Conservation (phyloP, 176 grass and related monocot species). For the Alloteropsis semialata region DNA sequence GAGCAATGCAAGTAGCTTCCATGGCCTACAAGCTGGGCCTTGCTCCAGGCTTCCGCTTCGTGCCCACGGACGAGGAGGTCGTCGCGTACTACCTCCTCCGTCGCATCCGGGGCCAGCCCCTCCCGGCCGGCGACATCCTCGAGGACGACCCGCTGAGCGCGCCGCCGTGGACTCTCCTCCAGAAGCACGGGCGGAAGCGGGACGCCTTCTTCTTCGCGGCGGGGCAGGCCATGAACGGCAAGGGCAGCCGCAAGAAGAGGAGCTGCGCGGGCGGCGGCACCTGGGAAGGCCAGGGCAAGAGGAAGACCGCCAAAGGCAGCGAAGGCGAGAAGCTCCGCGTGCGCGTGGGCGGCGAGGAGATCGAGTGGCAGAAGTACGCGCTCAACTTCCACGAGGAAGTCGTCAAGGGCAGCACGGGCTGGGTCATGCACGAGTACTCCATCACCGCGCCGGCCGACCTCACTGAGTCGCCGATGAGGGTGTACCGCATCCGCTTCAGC, state of each 20-base stretch:
- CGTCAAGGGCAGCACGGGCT: not conserved
- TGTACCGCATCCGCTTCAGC: slow-evolving; percentile 2
- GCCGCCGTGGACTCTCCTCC: not conserved
- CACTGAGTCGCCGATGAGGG: not conserved
- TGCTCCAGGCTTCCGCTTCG: not conserved
- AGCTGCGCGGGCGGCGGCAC: not conserved
- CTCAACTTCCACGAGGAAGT: not conserved
- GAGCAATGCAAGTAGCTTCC: too few species aligned
- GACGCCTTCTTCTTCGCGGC: slow-evolving; percentile 6
- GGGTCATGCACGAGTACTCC: slow-evolving; percentile 20
- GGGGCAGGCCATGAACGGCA: not conserved
- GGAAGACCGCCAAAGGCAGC: not conserved
- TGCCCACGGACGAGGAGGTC: not conserved
- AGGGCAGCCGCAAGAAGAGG: not conserved
- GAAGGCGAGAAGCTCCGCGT: not conserved
- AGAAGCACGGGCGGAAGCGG: not conserved
- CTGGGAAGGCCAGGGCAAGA: not conserved
- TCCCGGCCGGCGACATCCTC: not conserved
- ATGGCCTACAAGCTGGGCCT: too few species aligned
- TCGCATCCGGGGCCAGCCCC: not conserved
- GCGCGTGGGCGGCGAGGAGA: not conserved
- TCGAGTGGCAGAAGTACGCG: not conserved
- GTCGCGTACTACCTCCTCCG: not conserved
- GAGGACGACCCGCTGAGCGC: not conserved
- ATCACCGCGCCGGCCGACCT: not conserved